These are phyloP conservation scores for Metschnikowia borealis DNA, from an alignment of 805 yeast genomes.

Conservation along the genomic window DNA sequence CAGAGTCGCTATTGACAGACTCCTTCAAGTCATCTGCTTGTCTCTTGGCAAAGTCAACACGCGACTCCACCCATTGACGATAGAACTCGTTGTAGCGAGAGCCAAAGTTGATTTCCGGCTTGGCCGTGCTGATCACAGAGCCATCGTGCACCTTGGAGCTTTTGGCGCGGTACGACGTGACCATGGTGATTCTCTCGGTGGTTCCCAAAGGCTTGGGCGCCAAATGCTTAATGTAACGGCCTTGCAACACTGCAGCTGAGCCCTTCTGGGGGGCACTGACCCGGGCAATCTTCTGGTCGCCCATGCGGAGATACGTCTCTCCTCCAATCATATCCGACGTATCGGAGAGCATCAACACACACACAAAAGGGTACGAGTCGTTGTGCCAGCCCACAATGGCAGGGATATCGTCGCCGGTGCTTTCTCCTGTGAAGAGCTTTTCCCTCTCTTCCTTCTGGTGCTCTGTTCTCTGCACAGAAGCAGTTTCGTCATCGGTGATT, in stretches of 20 bases:
- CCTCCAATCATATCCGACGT: conserved; percentile 59
- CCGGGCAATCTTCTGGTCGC: conserved; percentile 22
- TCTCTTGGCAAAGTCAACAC: conserved; percentile 25
- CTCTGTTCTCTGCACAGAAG: conserved; percentile 25
- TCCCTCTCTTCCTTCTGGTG: conserved; percentile 9
- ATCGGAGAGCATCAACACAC: conserved; percentile 60
- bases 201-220: conserved; percentile 29
- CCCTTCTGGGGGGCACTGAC: conserved; percentile 18
- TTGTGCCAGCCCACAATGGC: conserved; percentile 62
- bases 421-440: conserved; percentile 10
- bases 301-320: conserved; percentile 51
- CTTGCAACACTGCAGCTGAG: conserved; percentile 19
- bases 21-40: conserved; percentile 23
- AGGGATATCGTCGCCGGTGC: conserved; percentile 40
- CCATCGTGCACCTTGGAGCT: conserved; percentile 25
- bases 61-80: conserved; percentile 34
- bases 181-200: conserved; percentile 40
- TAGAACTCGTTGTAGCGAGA: conserved; percentile 34
- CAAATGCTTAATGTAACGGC: conserved; percentile 20
- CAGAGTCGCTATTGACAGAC: conserved; percentile 11
- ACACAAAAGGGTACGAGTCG: conserved; percentile 62
- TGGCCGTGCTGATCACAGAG: conserved; percentile 34
- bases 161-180: conserved; percentile 37
- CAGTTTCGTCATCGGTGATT: conserved; percentile 37
- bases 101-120: conserved; percentile 37